Conservation (phyloP, 139 green algal genomes). For the Closterium sp. region DNA sequence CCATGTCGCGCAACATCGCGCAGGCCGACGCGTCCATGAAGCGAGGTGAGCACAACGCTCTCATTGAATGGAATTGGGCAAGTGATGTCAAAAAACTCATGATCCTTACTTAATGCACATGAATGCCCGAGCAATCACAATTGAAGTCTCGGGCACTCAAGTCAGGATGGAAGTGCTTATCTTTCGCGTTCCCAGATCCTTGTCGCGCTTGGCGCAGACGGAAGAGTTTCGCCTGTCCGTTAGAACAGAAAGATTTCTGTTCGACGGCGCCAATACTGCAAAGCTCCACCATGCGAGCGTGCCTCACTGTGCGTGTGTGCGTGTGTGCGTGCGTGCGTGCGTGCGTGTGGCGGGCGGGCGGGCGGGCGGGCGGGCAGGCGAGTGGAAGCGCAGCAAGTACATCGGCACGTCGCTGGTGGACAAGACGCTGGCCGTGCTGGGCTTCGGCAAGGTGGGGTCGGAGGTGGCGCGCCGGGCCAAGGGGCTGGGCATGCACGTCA, state of each 20-base stretch:
- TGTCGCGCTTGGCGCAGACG: too few relatives aligned
- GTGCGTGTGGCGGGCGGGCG: not conserved
- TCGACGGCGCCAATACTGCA: not conserved
- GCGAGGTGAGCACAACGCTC: conserved; percentile 33
- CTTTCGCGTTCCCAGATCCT: too few relatives aligned
- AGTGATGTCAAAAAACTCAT: not conserved
- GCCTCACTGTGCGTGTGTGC: not conserved
- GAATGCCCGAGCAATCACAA: too few relatives aligned
- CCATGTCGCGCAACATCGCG: conserved; percentile 81
- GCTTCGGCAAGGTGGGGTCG: conserved; percentile 93
- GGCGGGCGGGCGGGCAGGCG: conserved; percentile 51
- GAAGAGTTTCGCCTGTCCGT: too few relatives aligned
- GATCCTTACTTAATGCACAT: not conserved
- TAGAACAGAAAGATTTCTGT: too few relatives aligned
- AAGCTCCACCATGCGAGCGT: not conserved
- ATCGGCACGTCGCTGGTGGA: conserved; percentile 83
- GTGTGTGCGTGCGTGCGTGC: too few relatives aligned
- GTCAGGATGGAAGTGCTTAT: too few relatives aligned
- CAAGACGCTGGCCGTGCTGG: conserved; percentile 92
- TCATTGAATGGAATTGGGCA: not conserved
- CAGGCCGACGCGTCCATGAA: conserved; percentile 89
- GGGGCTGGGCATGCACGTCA: conserved; percentile 83
- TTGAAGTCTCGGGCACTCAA: too few relatives aligned
- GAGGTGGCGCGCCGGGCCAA: conserved; percentile 85
- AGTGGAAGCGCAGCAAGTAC: conserved; percentile 84